phyloP scores from a whole-genome alignment of 306 rosid genomes.

The Hippophae tibetana region DNA sequence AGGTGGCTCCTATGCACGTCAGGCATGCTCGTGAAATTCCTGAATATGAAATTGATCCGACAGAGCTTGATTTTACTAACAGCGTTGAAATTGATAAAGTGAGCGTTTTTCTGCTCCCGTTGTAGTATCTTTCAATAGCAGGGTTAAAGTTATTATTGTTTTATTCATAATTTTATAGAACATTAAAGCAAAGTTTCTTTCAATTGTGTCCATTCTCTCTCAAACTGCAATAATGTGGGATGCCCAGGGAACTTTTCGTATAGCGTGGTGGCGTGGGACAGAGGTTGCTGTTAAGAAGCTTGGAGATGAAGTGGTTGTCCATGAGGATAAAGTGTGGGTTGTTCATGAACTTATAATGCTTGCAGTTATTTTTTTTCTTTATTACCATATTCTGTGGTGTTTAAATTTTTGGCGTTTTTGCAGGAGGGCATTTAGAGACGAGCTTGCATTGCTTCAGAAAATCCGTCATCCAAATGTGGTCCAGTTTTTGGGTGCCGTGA shows the following conservation, averaged over 20 bases:
- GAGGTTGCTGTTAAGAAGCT: conserved; percentile 86
- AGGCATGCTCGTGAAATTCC: conserved; percentile 76
- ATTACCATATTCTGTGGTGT: conserved; percentile 3
- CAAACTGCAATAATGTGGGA: neutral
- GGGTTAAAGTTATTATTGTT: too few relatives aligned
- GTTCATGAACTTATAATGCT: conserved; percentile 6
- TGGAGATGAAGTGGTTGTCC: conserved; percentile 48
- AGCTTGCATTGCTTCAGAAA: conserved; percentile 88
- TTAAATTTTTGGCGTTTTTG: conserved; percentile 19
- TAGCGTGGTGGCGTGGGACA: conserved; percentile 88
- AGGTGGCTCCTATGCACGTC: conserved; percentile 89
- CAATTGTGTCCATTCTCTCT: neutral
- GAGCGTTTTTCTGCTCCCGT: neutral
- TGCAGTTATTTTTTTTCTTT: neutral
- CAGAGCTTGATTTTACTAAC: conserved; percentile 76
- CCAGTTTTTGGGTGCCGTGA: conserved; percentile 97
- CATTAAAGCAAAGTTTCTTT: neutral
- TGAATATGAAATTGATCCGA: conserved; percentile 80
- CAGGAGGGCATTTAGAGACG: conserved; percentile 88
- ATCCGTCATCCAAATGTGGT: conserved; percentile 94
- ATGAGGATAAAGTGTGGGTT: conserved; percentile 86
- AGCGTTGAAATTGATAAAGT: conserved; percentile 79
- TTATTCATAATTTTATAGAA: too few relatives aligned
- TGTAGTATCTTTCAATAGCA: neutral
- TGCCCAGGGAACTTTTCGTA: conserved; percentile 73